Conservation (phyloP, 129 eudicot species). For the Chrysanthemum seticuspe region DNA sequence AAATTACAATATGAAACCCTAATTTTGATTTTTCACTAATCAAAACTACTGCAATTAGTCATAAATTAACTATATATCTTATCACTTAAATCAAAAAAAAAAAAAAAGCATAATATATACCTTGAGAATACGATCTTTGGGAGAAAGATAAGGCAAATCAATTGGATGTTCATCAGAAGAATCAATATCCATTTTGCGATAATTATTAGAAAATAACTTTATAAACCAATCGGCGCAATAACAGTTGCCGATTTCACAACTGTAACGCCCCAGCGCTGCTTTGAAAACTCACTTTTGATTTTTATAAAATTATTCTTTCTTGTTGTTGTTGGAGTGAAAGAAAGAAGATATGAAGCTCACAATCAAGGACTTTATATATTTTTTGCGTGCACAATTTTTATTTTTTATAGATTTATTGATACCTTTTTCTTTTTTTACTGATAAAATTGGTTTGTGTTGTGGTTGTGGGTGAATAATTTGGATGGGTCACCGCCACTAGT, state of each 20-base stretch:
- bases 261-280: slow-evolving; percentile 61
- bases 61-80: slow-evolving; percentile 12
- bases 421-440: slow-evolving; percentile 3
- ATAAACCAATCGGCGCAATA: slow-evolving; percentile 67
- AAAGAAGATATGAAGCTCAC: too few relatives aligned
- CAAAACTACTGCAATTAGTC: slow-evolving; percentile 17
- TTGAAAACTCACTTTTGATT: not conserved
- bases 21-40: slow-evolving; percentile 1
- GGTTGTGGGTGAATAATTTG: not conserved
- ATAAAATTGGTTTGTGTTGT: slow-evolving; percentile 17
- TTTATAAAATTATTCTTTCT: slow-evolving; percentile 14
- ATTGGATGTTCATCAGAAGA: slow-evolving; percentile 39
- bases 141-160: slow-evolving; percentile 37
- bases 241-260: slow-evolving; percentile 46
- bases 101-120: slow-evolving; percentile 42
- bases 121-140: slow-evolving; percentile 58
- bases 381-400: not conserved
- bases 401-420: too few relatives aligned
- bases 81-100: not conserved
- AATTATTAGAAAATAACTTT: slow-evolving; percentile 25
- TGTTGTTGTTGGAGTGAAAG: too few relatives aligned
- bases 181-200: slow-evolving; percentile 52
- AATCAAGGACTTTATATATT: not conserved
- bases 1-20: slow-evolving; percentile 2
- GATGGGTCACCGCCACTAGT: slow-evolving; percentile 31